Base-by-base conservation (phyloP, 257 asterid species). In the Przewalskia tangutica region DNA sequence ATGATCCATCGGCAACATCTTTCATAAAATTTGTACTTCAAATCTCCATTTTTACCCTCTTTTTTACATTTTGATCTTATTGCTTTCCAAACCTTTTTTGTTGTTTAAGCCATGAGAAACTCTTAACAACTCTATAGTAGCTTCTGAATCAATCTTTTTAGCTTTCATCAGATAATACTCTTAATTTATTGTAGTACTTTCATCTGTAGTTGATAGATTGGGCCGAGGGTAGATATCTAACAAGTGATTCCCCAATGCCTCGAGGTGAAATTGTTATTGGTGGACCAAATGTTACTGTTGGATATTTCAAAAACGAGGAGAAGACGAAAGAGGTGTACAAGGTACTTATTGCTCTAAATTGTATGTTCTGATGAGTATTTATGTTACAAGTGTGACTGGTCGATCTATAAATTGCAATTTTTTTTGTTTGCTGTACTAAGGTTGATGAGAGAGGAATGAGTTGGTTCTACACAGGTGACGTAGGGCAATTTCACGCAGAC, bases 381-480 rank as follows among this genome's bases (percentile, higher is more conserved):
- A 8, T 50, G 62, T 48, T 48, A 50, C 62, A 48, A 75, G 18
- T 40, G 58, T 58, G 48, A 34, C 38, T 76, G 77, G 36, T 76
- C 10, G 23, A 10, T n/a, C 36, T 27, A 53, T 50, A 6, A 53
- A 46, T 75, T 23, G 42, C 11, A 12, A 18, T 53, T n/a, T 42
- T 53, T n/a, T 46, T 78, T 83, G 44, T 77, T 18, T 76, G 62
- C 66, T 84, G 64, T 60, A 34, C 58, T 17, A 86, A 95, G 98
- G 93, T 92, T 82, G 98, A 96, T 27, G 97, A 92, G 89, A 91
- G 81, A 82, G 97, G 97, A 84, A 91, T 89, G 89, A 92, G 92
- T 83, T 96, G 98, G 99, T 96, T 94, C 93, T 92, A 90, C 87
- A 89, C 97, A 0, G 99, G 99, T 71, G 99, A 96, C 81, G 79